Conservation (phyloP, 1,284 basidiomycete genomes). For the Inonotus hispidus region DNA sequence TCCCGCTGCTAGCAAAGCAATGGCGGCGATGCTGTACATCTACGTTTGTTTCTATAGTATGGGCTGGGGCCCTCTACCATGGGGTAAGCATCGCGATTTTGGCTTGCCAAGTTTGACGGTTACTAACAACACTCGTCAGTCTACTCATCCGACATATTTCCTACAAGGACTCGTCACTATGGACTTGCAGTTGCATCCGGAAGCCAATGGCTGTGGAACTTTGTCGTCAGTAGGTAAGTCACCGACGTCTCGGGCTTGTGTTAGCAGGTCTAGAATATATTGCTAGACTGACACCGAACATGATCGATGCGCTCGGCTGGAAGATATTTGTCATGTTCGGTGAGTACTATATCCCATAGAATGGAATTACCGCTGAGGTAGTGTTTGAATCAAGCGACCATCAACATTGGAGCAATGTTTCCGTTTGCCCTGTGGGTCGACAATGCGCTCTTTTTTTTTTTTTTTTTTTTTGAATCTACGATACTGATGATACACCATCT, state of each 20-base stretch:
- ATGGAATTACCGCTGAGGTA: too few relatives aligned
- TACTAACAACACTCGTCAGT: constrained; percentile 29
- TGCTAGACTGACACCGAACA: constrained; percentile 62
- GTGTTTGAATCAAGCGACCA: constrained; percentile 29
- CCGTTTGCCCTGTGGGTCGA: constrained; percentile 37
- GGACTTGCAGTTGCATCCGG: constrained; percentile 67
- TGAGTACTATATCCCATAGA: neutral
- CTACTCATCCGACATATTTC: constrained; percentile 79
- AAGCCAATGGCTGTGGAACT: constrained; percentile 81
- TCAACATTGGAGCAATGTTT: constrained; percentile 51
- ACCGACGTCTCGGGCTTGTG: neutral
- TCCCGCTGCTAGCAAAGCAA: constrained; percentile 51
- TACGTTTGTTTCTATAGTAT: constrained; percentile 75
- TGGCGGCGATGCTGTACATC: constrained; percentile 74
- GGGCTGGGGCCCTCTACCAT: constrained; percentile 58
- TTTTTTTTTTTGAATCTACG: too few relatives aligned
- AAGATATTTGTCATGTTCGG: constrained; percentile 69
- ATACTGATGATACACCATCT: too few relatives aligned
- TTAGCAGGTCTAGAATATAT: neutral
- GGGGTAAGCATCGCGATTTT: constrained; percentile 30
- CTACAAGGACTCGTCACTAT: constrained; percentile 73
- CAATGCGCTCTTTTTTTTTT: neutral
- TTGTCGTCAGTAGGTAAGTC: constrained; percentile 43
- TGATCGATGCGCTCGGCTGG: constrained; percentile 55
- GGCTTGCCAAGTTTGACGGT: neutral